Conservation (phyloP, 176 grass and related monocot genomes). For the Avena eriantha region DNA sequence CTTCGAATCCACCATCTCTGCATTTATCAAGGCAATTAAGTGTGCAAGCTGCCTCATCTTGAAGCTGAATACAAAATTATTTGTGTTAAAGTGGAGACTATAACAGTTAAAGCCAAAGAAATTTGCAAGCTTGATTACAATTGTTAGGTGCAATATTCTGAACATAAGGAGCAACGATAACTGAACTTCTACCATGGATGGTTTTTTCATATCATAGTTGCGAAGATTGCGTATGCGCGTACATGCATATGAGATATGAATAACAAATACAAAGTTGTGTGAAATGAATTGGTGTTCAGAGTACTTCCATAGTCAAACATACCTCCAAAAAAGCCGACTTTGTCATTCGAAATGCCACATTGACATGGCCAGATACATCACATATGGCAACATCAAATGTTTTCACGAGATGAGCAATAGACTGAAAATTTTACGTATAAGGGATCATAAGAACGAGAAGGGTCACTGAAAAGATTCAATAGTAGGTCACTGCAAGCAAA, state of each 20-base stretch:
- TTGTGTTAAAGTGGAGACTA: conserved; percentile 28
- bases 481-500: not conserved
- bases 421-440: conserved; percentile 54
- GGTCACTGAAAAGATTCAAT: not conserved
- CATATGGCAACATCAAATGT: conserved; percentile 64
- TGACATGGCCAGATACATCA: conserved; percentile 79
- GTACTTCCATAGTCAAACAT: conserved; percentile 40
- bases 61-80: conserved; percentile 65
- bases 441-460: conserved; percentile 24
- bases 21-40: conserved; percentile 80
- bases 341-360: conserved; percentile 75
- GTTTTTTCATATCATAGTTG: conserved; percentile 20
- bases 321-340: conserved; percentile 84
- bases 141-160: not conserved
- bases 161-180: not conserved
- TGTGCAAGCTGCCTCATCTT: conserved; percentile 73
- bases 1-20: conserved; percentile 84
- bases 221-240: not conserved
- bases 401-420: conserved; percentile 65
- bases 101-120: conserved; percentile 26
- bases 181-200: not conserved
- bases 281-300: conserved; percentile 10
- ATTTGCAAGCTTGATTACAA: conserved; percentile 34
- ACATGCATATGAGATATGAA: conserved; percentile 23
- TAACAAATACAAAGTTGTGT: not conserved